Base-by-base conservation (phyloP, 352 stramenopile genomes). In the Pythium dissimile region DNA sequence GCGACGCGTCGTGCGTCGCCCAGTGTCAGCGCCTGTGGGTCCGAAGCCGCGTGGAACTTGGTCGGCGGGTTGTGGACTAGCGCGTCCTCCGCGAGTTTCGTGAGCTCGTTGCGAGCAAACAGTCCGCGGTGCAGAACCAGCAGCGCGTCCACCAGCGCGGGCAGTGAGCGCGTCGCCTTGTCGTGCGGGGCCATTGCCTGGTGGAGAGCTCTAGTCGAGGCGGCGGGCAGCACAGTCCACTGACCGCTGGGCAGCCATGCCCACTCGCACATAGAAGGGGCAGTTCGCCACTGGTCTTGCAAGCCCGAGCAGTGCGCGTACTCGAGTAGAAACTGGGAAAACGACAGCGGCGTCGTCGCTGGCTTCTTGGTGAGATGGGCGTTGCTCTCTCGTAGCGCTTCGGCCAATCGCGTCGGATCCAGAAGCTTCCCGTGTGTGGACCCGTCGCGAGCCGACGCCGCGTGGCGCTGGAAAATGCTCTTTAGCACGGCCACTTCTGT, bases 391-490 rank as follows among this genome's bases (percentile, higher is more conserved):
- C 54, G 42, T 7, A 62, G 23, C 9, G 54, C 54, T 1, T 34
- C 23, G 2, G 43, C n/a, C 15, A 62, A 0, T 9, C 54, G 54
- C 5, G 7, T 16, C 4, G 32, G 42, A 3, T 12, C 21, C 31
- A 62, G n/a, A 1, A 38, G 6, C 26, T 38, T 52, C 26, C 54
- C 54, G 3, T 18, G 34, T 3, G 2, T 56, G 1, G 47, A 5
- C 5, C 8, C 9, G 30, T 51, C 3, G 9, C 38, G 38, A 45
- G 38, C 7, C 31, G 18, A 34, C 21, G 23, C 35, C 4, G 54
- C 54, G 24, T 62, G 54, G 54, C 43, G 54, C 7, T 54, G 42
- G 31, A 62, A 62, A 4, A 46, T 45, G n/a, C 16, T 26, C 43
- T 62, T 31, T 3, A 62, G 23, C 24, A 39, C 23, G 30, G 42